Percentiles rank a stretch among this genome's conserved stretches.
Conservation (phyloP, 345 rosid species). For the Pseudoturritis turrita region DNA sequence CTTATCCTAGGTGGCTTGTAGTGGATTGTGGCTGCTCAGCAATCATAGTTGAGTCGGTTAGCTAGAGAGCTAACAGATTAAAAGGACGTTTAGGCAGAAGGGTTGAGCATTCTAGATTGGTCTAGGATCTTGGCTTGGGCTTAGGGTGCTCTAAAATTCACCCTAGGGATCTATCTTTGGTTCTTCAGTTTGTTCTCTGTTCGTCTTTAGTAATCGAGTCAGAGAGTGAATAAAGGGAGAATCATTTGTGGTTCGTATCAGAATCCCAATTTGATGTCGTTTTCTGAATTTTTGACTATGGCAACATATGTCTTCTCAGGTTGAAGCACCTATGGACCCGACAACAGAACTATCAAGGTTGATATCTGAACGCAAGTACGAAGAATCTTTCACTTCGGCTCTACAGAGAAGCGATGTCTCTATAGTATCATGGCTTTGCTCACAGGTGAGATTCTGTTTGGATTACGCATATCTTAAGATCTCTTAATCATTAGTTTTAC, state of each 20-base stretch:
- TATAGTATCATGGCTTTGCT: slow-evolving; percentile 83
- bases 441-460: slow-evolving; percentile 46
- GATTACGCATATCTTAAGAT: neutral
- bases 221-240: neutral
- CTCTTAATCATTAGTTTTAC: neutral
- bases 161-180: neutral
- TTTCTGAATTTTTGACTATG: neutral
- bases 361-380: slow-evolving; percentile 65
- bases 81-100: neutral
- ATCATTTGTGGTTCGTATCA: neutral
- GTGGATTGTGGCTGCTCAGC: neutral
- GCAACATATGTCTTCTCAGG: slow-evolving; percentile 32
- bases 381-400: slow-evolving; percentile 69
- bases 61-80: neutral
- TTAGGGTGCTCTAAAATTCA: neutral
- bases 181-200: neutral
- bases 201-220: neutral
- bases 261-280: neutral
- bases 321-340: slow-evolving; percentile 72
- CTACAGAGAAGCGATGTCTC: slow-evolving; percentile 82
- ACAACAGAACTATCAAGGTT: slow-evolving; percentile 60
- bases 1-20: neutral
- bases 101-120: neutral
- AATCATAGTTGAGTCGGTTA: neutral
- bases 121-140: neutral